Evolutionary conservation across 805 yeast genomes (phyloP), one percentile per base, ranked within the genome.

Genomic region (Wickerhamiella nectarea): DNA sequence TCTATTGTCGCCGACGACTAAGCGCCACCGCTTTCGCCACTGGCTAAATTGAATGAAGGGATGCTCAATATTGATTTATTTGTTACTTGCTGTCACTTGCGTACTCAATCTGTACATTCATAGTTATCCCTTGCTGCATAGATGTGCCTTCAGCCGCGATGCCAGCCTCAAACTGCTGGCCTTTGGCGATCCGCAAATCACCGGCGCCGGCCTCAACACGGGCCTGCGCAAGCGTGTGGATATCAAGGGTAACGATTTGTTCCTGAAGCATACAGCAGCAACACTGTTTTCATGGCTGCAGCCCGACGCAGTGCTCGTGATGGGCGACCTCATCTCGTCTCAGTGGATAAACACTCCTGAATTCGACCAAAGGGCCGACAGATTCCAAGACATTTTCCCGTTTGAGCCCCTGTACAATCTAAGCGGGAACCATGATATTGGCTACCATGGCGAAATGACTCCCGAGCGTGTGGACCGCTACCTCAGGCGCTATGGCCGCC

Each of bases 141-240:
- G 48, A 24, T 56, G 61, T 43, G 8, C 24, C 4, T 54, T 53
- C 51, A 44, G 45, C 9, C 26, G 39, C 1, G 41, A 34, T 14
- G 49, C 56, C 9, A 76, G 72, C 51, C 71, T 87, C 41, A 75
- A 74, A 49, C 61, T 91, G 61, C 60, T 87, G 50, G 80, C 94
- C 5, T 78, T 86, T 60, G 98, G 97, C 6, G 98, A 91, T 56
- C 98, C 98, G 0, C 98, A 91, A 64, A 87, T 91, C 60, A 82
- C 89, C 49, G 98, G 98, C 2, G 74, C 78, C 52, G 77, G 84
- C 80, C 73, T 71, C 6, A 64, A 68, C 20, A 80, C 94, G 1
- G 74, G 78, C 11, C 76, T 78, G 55, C 67, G 83, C 46, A 80
- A 82, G 47, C 62, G 84, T 41, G 64, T 91, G 20, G 98, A 91